Evolutionary conservation across 805 yeast species (phyloP).

Genomic region (Maudiozyma bulderi): DNA sequence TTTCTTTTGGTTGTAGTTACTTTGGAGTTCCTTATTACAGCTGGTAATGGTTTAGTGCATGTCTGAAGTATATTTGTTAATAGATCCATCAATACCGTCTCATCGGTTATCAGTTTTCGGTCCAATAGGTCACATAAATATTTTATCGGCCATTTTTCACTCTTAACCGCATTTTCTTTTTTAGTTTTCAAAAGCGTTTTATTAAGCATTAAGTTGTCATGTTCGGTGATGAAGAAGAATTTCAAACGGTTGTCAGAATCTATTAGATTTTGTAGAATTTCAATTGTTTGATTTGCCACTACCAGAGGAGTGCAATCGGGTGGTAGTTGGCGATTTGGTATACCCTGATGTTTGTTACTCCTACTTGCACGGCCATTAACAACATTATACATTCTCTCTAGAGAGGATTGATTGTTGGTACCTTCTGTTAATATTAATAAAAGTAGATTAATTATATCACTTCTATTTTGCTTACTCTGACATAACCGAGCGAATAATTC

Average conservation of each 20-base stretch:
- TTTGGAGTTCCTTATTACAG: constrained; percentile 38
- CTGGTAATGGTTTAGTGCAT: constrained; percentile 61
- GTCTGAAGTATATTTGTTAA: constrained; percentile 67
- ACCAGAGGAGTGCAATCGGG: constrained; percentile 54
- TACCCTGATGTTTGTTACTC: constrained; percentile 8
- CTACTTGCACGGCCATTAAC: constrained; percentile 42
- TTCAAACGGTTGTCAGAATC: constrained; percentile 60
- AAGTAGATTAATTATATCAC: constrained; percentile 61
- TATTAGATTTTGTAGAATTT: constrained; percentile 59
- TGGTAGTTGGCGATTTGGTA: constrained; percentile 34
- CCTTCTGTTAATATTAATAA: constrained; percentile 71
- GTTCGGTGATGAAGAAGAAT: constrained; percentile 70
- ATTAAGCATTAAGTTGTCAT: constrained; percentile 40
- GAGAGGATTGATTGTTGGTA: constrained; percentile 44
- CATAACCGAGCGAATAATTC: constrained; percentile 60
- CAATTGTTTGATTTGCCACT: constrained; percentile 71
- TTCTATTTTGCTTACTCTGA: constrained; percentile 65
- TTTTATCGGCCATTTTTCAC: constrained; percentile 61
- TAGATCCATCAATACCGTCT: constrained; percentile 65
- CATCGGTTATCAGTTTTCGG: constrained; percentile 56
- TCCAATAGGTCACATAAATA: constrained; percentile 53
- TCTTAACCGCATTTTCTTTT: constrained; percentile 29
- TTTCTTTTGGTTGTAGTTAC: constrained; percentile 22
- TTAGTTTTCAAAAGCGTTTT: constrained; percentile 28
- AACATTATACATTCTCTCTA: constrained; percentile 53